A percentile compares a stretch with the other conserved stretches of the same genome.
These are phyloP conservation scores for Zygosaccharomyces pseudorouxii DNA, from an alignment of 805 yeast species.

Conservation along the genomic window DNA sequence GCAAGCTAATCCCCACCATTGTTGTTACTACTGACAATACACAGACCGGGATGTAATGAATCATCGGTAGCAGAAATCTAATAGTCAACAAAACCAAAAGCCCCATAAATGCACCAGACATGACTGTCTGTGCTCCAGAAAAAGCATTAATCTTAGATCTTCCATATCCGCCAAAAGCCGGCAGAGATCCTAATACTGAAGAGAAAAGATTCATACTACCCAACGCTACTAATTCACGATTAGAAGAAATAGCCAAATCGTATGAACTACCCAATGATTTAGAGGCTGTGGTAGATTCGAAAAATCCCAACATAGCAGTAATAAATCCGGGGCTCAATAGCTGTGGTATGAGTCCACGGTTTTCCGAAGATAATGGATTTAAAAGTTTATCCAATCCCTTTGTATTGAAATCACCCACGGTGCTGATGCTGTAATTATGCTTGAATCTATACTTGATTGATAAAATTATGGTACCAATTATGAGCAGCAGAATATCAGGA, in stretches of 20 bases:
- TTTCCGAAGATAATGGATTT: slow-evolving; percentile 52
- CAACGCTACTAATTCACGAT: slow-evolving; percentile 85
- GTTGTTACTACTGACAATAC: slow-evolving; percentile 76
- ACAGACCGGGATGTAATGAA: slow-evolving; percentile 74
- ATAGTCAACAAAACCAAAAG: slow-evolving; percentile 64
- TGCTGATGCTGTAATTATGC: slow-evolving; percentile 49
- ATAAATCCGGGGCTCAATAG: slow-evolving; percentile 66
- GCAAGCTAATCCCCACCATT: slow-evolving; percentile 65
- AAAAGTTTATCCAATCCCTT: slow-evolving; percentile 43
- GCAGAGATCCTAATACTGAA: slow-evolving; percentile 61
- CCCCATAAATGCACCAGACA: slow-evolving; percentile 82
- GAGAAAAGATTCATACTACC: slow-evolving; percentile 70
- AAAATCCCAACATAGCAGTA: slow-evolving; percentile 82
- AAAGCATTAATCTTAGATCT: slow-evolving; percentile 84
- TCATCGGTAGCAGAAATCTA: slow-evolving; percentile 51
- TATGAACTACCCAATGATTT: slow-evolving; percentile 76
- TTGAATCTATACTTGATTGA: slow-evolving; percentile 48
- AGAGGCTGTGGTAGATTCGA: slow-evolving; percentile 90
- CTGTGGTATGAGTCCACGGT: slow-evolving; percentile 46
- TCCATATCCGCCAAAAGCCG: slow-evolving; percentile 95
- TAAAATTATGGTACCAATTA: slow-evolving; percentile 53
- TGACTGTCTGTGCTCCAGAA: slow-evolving; percentile 81
- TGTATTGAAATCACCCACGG: slow-evolving; percentile 64
- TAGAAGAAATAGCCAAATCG: slow-evolving; percentile 63
- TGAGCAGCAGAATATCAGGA: slow-evolving; percentile 84